Base-by-base conservation (phyloP, 768 basidiomycete species). In the Termitomyces heimii region DNA sequence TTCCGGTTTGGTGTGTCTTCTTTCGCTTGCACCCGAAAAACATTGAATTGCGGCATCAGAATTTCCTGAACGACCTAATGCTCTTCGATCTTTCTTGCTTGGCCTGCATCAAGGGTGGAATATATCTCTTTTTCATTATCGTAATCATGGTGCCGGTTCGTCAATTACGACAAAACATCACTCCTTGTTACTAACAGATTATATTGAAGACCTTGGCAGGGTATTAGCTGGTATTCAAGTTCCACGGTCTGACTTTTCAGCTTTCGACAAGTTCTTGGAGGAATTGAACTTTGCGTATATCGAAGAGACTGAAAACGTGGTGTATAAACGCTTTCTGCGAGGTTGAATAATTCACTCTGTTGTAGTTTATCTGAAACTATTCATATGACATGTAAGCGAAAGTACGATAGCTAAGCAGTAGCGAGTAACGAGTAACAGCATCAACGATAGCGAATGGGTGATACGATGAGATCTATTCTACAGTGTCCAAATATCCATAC, bases 61-160 rank as follows among this genome's bases (percentile, higher is more conserved):
- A 69, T 99, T 99, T 69, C 97, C 97, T 1, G 97, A 99, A 70
- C 77, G 97, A 53, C 95, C 94, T 0, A 88, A 86, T 2, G 97
- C 96, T 4, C 75, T 99, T 56, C 84, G 91, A 43, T 92, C 89
- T 62, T 99, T 98, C 77, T 77, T 99, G 58, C 77, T 86, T 29
- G 90, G 89, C 3, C 68, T 99, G 45, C 88, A 88, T 32, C 75
- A 81, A 20, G 86, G 85, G 26, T 98, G 95, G 94, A 98, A 95
- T 70, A 92, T 99, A 49, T 89, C 94, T 1, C 70, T 99, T 61
- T 99, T 98, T 76, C 97, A 99, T 70, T 99, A 99, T 71, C 82
- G 97, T 55, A 98, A 98, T 69, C 96, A 98, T 58, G 97, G 97
- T 31, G 93, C 89, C 67, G 95, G 95, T 92, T 63, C 57, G 87